Evolutionary conservation across 192 early-diverging fungal genomes (phyloP).

Genomic region (Pilaira anomala): DNA sequence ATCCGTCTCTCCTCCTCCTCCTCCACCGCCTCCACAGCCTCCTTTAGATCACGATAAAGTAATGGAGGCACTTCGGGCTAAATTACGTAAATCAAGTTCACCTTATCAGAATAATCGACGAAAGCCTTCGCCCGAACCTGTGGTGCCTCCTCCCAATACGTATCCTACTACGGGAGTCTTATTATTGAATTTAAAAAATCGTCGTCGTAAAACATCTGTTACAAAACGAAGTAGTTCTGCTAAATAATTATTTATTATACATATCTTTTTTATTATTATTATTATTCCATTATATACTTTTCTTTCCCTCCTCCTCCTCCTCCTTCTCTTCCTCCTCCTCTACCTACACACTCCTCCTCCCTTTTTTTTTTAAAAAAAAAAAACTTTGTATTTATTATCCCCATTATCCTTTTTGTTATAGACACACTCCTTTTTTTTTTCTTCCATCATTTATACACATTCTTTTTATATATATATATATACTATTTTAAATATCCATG

Average conservation of each 20-base stretch:
- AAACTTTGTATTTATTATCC: not conserved
- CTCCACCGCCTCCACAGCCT: not conserved
- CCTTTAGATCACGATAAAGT: slow-evolving; percentile 11
- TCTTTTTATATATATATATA: not conserved
- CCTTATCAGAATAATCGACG: too few species aligned
- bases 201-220: not conserved
- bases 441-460: not conserved
- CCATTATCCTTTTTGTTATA: too few species aligned
- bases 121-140: slow-evolving; percentile 4
- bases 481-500: not conserved
- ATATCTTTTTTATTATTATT: too few species aligned
- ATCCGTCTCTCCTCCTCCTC: not conserved
- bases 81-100: slow-evolving; percentile 1
- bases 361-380: too few species aligned
- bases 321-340: too few species aligned
- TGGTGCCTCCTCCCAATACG: not conserved
- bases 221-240: not conserved
- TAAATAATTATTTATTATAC: too few species aligned
- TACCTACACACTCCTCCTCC: not conserved
- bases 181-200: slow-evolving; percentile 10
- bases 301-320: too few species aligned
- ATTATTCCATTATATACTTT: too few species aligned
- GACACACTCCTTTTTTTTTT: not conserved
- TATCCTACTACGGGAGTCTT: slow-evolving; percentile 11
- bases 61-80: slow-evolving; percentile 19